Base-by-base conservation (phyloP, 2,329 filamentous ascomycete genomes). In the Penicillium aurantiogriseum region DNA sequence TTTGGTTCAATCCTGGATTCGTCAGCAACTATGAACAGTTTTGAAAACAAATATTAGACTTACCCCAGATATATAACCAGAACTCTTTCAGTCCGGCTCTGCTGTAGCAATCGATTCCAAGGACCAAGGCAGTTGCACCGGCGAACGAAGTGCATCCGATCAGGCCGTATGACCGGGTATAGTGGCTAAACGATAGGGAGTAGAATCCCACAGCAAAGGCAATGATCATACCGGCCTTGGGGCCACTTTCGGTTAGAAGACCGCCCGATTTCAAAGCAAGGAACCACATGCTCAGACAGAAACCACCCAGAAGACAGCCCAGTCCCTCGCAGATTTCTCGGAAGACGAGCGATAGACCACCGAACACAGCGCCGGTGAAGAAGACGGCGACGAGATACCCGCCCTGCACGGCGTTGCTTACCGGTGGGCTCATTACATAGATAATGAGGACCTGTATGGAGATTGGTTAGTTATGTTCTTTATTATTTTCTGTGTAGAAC, bases 81-180 rank as follows among this genome's bases (percentile, higher is more conserved):
- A 97, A 97, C 72, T 97, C 93, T 73, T 96, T 97, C 66, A 96
- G 78, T 0, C 93, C 93, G n/a, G 92, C 91, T 61, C 86, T 82
- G 67, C 88, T 93, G 67, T 93, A 95, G 74, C 91, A 96, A 72
- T 97, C 93, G 57, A 97, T 89, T 2, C 93, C 93, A 2, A 97
- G 76, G 15, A 96, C 84, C 0, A 88, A 81, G 3, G 85, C 85
- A 0, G 91, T 96, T 4, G 91, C 88, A 8, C 93, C 93, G 5
- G 86, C 83, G 69, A 97, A 95, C 0, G 92, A 85, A 13, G 91
- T 91, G 47, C 85, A 85, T 13, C 79, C 79, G 38, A 97, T 93
- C 48, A 96, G 77, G 2, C 86, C 88, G 73, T 93, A 93, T 11
- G 86, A 85, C 42, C 91, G 84, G 0, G 91, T 96, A 69, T 87